Conservation (phyloP, 2,329 filamentous ascomycete genomes). For the Neurospora sp. region DNA sequence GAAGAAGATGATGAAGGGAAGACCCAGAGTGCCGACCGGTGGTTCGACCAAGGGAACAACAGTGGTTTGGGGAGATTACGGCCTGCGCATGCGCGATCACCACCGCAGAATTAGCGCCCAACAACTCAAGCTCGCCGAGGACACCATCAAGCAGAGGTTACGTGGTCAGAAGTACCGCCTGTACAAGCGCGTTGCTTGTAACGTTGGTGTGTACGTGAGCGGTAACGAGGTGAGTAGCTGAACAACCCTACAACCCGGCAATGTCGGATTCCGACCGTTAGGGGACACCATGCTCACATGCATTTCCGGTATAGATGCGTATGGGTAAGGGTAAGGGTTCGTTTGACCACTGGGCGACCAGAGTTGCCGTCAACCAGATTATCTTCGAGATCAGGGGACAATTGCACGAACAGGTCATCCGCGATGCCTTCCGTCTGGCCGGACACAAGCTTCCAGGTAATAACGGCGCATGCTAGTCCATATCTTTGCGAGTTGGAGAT, state of each 20-base stretch:
- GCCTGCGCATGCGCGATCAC: slow-evolving; percentile 86
- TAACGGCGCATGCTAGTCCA: not conserved
- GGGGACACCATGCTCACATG: slow-evolving; percentile 6
- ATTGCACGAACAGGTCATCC: slow-evolving; percentile 87
- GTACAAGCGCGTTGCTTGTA: slow-evolving; percentile 84
- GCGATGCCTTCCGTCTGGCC: slow-evolving; percentile 87
- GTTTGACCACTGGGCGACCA: slow-evolving; percentile 92
- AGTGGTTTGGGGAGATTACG: slow-evolving; percentile 93
- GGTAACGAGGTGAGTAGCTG: slow-evolving; percentile 66
- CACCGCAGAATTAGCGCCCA: slow-evolving; percentile 81
- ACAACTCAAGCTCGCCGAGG: slow-evolving; percentile 83
- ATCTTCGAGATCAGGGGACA: slow-evolving; percentile 88
- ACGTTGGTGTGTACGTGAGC: slow-evolving; percentile 89
- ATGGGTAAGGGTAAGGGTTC: slow-evolving; percentile 99
- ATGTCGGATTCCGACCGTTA: not conserved
- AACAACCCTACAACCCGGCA: not conserved
- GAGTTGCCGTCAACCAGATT: slow-evolving; percentile 83
- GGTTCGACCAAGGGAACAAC: slow-evolving; percentile 89
- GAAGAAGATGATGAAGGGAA: slow-evolving; percentile 84
- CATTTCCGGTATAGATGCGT: slow-evolving; percentile 49
- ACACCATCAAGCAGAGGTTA: slow-evolving; percentile 81
- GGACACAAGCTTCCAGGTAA: slow-evolving; percentile 88
- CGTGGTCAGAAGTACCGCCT: slow-evolving; percentile 86
- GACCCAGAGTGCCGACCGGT: slow-evolving; percentile 78
- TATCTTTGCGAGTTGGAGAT: not conserved